Evolutionary conservation across 108 stramenopile genomes (phyloP), one percentile per base, ranked within the genome.

Genomic region (Nannochloropsis gaditana): DNA sequence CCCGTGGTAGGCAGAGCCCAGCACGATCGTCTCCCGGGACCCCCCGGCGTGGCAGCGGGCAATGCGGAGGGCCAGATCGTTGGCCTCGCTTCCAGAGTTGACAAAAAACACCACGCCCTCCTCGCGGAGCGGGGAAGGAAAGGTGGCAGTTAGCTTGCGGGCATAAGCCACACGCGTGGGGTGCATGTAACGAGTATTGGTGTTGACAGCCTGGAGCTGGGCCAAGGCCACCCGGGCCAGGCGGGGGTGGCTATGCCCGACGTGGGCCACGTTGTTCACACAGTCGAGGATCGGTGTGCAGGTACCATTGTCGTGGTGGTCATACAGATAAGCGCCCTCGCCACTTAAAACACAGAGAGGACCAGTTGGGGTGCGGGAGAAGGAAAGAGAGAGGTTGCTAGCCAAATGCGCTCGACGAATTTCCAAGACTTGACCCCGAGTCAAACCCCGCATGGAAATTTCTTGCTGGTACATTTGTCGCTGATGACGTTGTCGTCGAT

Each of bases 71-170:
- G 98, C 98, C 84, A 98, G 92, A 87, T 98, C 98, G 90, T 98
- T 98, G 19, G 98, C 98, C 91, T 98, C 98, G 80, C 92, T 94
- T 2, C 98, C 98, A 43, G 93, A 94, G 88, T 97, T 97, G 80
- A 97, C 96, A 86, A 98, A 94, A 82, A 95, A 96, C 9, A 96
- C 95, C 11, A 90, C 87, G 81, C 92, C 87, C 80, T 86, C 85
- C 9, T 42, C 84, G 15, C 59, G 15, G 19, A 73, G n/a, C 2
- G n/a, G n/a, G 19, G 59, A 73, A 11, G 92, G 92, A n/a, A 92
- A 50, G 17, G 90, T 91, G 17, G 10, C 43, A 10, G 91, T 44
- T 2, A 98, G 86, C 43, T 92, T 90, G 79, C 92, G 80, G 9
- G 94, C 94, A 84, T 95, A 89, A 8, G 87, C 82, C 41, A 90